Evolutionary conservation across 345 rosid genomes (phyloP).

Genomic region (Ceriops zippeliana): DNA sequence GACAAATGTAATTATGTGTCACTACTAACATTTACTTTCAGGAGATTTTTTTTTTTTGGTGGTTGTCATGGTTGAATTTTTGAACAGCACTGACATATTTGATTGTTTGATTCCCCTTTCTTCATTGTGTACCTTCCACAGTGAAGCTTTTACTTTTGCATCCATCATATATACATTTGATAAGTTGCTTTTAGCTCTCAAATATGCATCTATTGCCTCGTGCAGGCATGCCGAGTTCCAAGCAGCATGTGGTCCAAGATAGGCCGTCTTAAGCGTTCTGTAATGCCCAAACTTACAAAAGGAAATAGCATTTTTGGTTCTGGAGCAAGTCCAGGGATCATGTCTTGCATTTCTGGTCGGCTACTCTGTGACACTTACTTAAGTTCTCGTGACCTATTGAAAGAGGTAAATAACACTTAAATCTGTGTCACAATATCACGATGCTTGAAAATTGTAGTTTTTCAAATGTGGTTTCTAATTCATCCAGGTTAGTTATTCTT

Average conservation of each 20-base stretch:
- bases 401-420: constrained; percentile 53
- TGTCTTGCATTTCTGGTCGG: constrained; percentile 94
- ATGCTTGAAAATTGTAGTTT: constrained; percentile 15
- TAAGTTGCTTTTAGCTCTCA: constrained; percentile 8
- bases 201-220: background rate
- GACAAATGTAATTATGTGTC: too few relatives aligned
- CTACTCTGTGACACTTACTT: constrained; percentile 89
- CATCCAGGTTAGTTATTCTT: constrained; percentile 91
- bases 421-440: constrained; percentile 12
- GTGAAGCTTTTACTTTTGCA: background rate
- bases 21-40: background rate
- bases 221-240: constrained; percentile 83
- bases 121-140: background rate
- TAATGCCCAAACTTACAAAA: constrained; percentile 84
- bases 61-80: background rate
- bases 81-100: constrained; percentile 10
- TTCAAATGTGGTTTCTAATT: constrained; percentile 25
- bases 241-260: constrained; percentile 96
- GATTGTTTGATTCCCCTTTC: background rate
- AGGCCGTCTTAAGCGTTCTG: constrained; percentile 92
- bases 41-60: background rate
- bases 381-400: constrained; percentile 84
- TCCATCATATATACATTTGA: constrained; percentile 9
- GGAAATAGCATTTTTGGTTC: constrained; percentile 73
- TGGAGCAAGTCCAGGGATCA: constrained; percentile 91